Base-by-base conservation (phyloP, 2,329 filamentous ascomycete genomes). In the Microcyclosporella mali region DNA sequence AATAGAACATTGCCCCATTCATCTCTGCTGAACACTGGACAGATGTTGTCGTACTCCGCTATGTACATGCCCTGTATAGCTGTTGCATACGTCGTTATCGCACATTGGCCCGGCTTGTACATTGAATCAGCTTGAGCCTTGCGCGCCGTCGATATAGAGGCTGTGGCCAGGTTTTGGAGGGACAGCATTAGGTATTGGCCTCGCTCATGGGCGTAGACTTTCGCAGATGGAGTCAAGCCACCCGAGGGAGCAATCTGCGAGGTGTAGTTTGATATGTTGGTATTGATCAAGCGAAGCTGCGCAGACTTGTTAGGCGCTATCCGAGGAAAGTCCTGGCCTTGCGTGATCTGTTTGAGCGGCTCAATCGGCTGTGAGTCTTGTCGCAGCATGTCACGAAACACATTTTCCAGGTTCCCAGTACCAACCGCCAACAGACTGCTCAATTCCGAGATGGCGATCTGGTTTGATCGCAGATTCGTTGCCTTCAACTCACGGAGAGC, bases 381-480 rank as follows among this genome's bases (percentile, higher is more conserved):
- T 49, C 76, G 78, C 33, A 98, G 70, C 40, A 88, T 74, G 46
- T 84, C 81, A 49, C 88, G 79, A 60, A 95, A 94, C 41, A 90
- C 77, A 43, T 81, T 81, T 65, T 97, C 88, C 25, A 98, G 73
- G 62, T 94, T 88, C 10, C 79, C 78, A 52, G 85, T 88, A 17
- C 88, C 92, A 3, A 80, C 78, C 56, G 82, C 85, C 46, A 95
- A 72, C 28, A 98, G 73, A 8, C 81, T 77, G 41, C 79, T 83
- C 41, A 95, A 77, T 47, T 95, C 88, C 33, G 79, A 71, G 43
- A 92, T 85, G 2, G 88, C 88, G 63, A 89, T 83, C 62, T 97
- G 89, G 47, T 95, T 97, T 8, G 89, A 85, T 43, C 87, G 82
- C 39, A 98, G 70, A 55, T 95, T 95, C n/a, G 90, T 90, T 2